Conservation (phyloP, 164 flowering plant species). For the Amborella trichopoda region DNA sequence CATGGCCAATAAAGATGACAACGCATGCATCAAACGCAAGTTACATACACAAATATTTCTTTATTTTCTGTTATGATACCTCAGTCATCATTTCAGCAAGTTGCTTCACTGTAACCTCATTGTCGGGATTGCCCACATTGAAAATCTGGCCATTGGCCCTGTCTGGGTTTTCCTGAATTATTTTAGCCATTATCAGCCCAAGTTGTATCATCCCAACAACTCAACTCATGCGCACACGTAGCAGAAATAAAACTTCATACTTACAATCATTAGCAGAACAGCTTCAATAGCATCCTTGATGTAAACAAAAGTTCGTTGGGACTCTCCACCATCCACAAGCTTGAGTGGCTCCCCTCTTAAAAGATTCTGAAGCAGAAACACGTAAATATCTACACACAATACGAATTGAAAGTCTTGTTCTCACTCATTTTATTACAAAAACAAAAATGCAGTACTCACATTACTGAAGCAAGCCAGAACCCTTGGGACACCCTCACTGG, state of each 20-base stretch:
- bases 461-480: constrained; percentile 63
- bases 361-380: constrained; percentile 30
- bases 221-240: no score
- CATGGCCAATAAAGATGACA: no score
- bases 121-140: constrained; percentile 20
- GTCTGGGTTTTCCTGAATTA: constrained; percentile 14
- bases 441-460: constrained; percentile 13
- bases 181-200: no score
- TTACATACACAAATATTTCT: not conserved
- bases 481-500: constrained; percentile 54
- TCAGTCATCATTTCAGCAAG: constrained; percentile 21
- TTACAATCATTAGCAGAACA: constrained; percentile 46
- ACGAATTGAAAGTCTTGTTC: not conserved
- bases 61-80: constrained; percentile 8
- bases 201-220: no score
- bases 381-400: not conserved
- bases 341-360: constrained; percentile 43
- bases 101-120: constrained; percentile 21
- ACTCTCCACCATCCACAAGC: constrained; percentile 56
- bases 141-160: constrained; percentile 21
- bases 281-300: constrained; percentile 63
- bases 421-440: not conserved
- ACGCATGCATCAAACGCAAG: not conserved
- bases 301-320: constrained; percentile 47
- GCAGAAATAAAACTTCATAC: constrained; percentile 3